Conservation (phyloP, 169 alveolate genomes). For the Pseudocohnilembus persalinus region DNA sequence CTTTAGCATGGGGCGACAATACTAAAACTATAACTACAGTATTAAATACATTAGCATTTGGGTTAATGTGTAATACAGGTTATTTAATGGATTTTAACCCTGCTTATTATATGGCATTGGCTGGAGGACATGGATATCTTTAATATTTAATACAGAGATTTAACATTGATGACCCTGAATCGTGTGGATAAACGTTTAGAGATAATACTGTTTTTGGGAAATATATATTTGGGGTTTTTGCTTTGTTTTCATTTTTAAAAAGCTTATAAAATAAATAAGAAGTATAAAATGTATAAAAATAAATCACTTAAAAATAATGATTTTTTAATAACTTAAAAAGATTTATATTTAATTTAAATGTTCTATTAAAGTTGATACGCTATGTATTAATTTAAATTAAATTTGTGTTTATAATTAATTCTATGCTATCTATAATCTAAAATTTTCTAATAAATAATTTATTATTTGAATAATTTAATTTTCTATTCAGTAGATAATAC, state of each 20-base stretch:
- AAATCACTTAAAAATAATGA: no score
- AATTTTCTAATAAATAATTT: no score
- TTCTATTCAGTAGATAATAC: no score
- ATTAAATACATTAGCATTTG: conserved; percentile 16
- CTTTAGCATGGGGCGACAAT: conserved; percentile 87
- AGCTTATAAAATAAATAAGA: no score
- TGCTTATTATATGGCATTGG: conserved; percentile 33
- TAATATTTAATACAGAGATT: not conserved
- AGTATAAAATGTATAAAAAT: no score
- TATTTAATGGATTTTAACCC: conserved; percentile 44
- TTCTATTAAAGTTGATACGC: no score
- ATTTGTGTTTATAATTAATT: no score
- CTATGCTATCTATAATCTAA: no score
- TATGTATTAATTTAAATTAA: no score
- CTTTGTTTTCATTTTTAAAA: not conserved
- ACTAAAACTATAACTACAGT: conserved; percentile 30
- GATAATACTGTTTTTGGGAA: conserved; percentile 11
- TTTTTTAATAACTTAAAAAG: no score
- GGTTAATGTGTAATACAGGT: conserved; percentile 30
- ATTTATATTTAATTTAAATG: no score
- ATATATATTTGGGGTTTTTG: conserved; percentile 2
- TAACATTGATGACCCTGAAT: conserved; percentile 31
- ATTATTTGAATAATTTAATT: no score
- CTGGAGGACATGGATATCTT: conserved; percentile 7
- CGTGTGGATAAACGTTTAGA: conserved; percentile 32